Conservation (phyloP, 2,329 filamentous ascomycete species). For the Colletotrichum navitas region DNA sequence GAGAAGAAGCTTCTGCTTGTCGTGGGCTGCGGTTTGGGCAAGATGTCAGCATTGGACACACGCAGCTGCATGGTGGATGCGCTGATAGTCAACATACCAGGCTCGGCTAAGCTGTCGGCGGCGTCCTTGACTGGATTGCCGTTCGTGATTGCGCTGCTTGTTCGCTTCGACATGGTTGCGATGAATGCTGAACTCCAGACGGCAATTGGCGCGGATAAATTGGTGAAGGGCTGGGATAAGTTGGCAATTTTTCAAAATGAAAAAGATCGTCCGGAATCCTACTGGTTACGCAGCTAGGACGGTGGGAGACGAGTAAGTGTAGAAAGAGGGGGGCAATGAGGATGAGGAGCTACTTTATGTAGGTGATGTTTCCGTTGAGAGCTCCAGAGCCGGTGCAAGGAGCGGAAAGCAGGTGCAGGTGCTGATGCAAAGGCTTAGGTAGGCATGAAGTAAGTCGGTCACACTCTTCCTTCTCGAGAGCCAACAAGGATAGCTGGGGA, state of each 20-base stretch:
- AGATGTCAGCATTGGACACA: slow-evolving; percentile 7
- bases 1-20: slow-evolving; percentile 83
- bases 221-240: background rate
- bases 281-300: background rate
- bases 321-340: slow-evolving; percentile 5
- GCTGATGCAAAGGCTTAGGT: slow-evolving; percentile 9
- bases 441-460: slow-evolving; percentile 28
- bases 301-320: background rate
- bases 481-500: slow-evolving; percentile 36
- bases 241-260: background rate
- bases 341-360: slow-evolving; percentile 30
- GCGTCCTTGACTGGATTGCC: slow-evolving; percentile 56
- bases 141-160: slow-evolving; percentile 61
- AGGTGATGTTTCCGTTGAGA: slow-evolving; percentile 18
- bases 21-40: slow-evolving; percentile 62
- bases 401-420: slow-evolving; percentile 3
- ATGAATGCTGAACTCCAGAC: slow-evolving; percentile 1
- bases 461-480: slow-evolving; percentile 29
- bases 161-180: slow-evolving; percentile 73
- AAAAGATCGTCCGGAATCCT: background rate
- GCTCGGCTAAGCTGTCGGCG: slow-evolving; percentile 45
- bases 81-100: slow-evolving; percentile 49
- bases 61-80: slow-evolving; percentile 16
- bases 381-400: slow-evolving; percentile 10
- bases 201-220: background rate